Base-by-base conservation (phyloP, 2,329 filamentous ascomycete genomes). In the Beauveria pseudobassiana region DNA sequence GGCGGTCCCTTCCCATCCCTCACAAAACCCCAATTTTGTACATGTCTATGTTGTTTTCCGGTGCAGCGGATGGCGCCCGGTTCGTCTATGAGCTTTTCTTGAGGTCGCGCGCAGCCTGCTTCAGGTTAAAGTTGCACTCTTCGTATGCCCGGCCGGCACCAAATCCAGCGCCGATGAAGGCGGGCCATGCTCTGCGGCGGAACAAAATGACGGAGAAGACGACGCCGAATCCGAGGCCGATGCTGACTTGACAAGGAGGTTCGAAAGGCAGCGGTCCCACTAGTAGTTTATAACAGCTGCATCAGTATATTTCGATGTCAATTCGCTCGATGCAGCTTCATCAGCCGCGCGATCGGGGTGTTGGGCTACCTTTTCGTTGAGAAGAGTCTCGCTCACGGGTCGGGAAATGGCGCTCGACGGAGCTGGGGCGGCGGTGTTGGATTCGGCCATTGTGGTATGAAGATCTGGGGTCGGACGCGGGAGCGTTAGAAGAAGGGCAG, bases 191-290 rank as follows among this genome's bases (percentile, higher is more conserved):
- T 80, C 95, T 88, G 77, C 96, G 89, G 85, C 96, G 96, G 86
- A 99, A 99, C 61, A 99, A 80, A 63, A 99, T 89, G 64, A 99
- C 93, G 64, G 95, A 98, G 83, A 99, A 98, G 78, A 99, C 91
- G 76, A 99, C 89, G 74, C 95, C 95, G 79, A 99, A 99, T 69
- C 90, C 91, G 74, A 98, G 89, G 72, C 95, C 95, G 76, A 99
- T 89, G 62, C 90, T 88, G 67, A 98, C 78, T 96, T 93, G 82
- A 99, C 96, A 74, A 99, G 86, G 77, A 97, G 86, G 73, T 96
- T 97, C 70, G 95, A 98, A 70, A 99, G 87, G 79, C 95, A 97
- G 80, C 90, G 93, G 77, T 99, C 95, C 95, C 95, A 99, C 95
- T 99, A 65, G 7, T 26, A 5, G 14, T 20, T 42, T 40, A 65